phyloP scores from a whole-genome alignment of 371 early-diverging fungal species.

The Lichtheimia ornata region DNA sequence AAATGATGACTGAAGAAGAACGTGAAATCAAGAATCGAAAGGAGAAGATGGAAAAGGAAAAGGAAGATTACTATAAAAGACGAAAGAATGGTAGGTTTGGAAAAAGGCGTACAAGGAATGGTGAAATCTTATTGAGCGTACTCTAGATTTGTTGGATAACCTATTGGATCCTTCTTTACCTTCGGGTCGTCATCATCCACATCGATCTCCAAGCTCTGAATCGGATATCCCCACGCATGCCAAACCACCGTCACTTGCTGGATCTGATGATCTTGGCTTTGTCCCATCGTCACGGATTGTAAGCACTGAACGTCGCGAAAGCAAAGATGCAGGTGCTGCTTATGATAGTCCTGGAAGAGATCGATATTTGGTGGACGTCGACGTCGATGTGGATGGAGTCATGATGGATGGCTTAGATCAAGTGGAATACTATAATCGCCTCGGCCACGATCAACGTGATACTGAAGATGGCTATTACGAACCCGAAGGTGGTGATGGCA shows the following conservation, averaged over 20 bases:
- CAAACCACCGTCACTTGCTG: slow-evolving; percentile 14
- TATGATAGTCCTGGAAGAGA: slow-evolving; percentile 22
- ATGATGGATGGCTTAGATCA: slow-evolving; percentile 55
- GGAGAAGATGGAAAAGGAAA: slow-evolving; percentile 43
- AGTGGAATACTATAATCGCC: slow-evolving; percentile 38
- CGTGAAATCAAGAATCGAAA: slow-evolving; percentile 39
- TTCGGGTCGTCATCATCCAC: no score
- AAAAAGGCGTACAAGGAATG: not conserved
- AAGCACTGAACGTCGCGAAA: not conserved
- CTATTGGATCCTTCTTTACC: slow-evolving; percentile 30
- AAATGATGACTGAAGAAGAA: slow-evolving; percentile 54
- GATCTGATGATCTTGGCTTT: slow-evolving; percentile 12
- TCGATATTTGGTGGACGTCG: slow-evolving; percentile 47
- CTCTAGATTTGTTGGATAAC: slow-evolving; percentile 47
- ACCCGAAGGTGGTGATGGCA: slow-evolving; percentile 23
- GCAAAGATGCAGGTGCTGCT: slow-evolving; percentile 8
- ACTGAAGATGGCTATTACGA: slow-evolving; percentile 20
- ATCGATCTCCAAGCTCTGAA: no score
- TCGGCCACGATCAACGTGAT: slow-evolving; percentile 15
- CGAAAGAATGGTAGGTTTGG: slow-evolving; percentile 46
- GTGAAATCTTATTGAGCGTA: not conserved
- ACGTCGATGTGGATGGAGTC: slow-evolving; percentile 52
- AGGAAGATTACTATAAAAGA: slow-evolving; percentile 42
- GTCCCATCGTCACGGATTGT: slow-evolving; percentile 4
- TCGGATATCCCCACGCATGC: not conserved